phyloP scores from a whole-genome alignment of 139 green algal species.

The Gonium pectorale region DNA sequence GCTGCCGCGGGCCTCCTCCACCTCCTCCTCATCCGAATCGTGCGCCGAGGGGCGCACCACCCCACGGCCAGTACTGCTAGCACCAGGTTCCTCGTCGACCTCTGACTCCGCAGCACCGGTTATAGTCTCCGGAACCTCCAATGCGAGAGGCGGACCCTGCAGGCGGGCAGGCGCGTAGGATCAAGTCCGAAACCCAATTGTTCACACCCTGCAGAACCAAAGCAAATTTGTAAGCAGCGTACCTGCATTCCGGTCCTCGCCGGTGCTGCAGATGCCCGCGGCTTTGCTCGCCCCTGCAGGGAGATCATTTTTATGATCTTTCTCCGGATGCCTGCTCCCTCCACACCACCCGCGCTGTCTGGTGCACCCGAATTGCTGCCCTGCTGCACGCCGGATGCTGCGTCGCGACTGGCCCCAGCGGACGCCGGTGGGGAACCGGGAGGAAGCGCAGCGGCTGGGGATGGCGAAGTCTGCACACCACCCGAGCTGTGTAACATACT shows the following conservation, averaged over 20 bases:
- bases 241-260: background rate
- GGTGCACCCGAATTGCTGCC: too few relatives aligned
- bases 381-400: background rate
- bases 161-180: too few relatives aligned
- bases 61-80: too few relatives aligned
- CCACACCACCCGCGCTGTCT: background rate
- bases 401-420: too few relatives aligned
- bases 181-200: too few relatives aligned
- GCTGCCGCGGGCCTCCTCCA: conserved; percentile 8
- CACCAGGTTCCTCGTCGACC: background rate
- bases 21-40: conserved; percentile 34
- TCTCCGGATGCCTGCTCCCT: conserved; percentile 3
- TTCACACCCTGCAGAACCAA: too few relatives aligned
- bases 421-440: too few relatives aligned
- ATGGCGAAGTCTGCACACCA: too few relatives aligned
- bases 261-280: background rate
- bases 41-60: background rate
- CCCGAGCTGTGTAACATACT: too few relatives aligned
- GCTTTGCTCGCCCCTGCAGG: background rate
- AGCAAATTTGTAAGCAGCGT: too few relatives aligned
- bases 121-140: background rate
- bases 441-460: too few relatives aligned
- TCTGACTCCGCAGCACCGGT: background rate
- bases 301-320: conserved; percentile 45
- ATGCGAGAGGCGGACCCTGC: too few relatives aligned